Percentiles rank a stretch among this genome's conserved stretches.
Evolutionary conservation across 2,329 filamentous ascomycete genomes (phyloP).

Genomic region (Aspergillus amoenus): DNA sequence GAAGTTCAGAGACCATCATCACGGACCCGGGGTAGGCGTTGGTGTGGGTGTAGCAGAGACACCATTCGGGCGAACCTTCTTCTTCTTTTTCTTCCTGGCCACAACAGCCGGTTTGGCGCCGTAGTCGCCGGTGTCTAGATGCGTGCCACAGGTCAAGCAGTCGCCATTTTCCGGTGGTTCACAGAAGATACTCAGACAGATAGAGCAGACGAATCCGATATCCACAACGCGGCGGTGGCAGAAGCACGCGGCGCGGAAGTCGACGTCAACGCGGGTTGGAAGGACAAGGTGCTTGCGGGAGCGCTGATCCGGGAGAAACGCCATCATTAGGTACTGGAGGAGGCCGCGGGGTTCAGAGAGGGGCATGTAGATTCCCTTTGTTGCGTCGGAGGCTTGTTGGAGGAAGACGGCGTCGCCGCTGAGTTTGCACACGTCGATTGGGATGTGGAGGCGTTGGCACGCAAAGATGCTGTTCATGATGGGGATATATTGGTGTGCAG

Average conservation of each 20-base stretch:
- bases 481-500: slow-evolving; percentile 88
- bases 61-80: slow-evolving; percentile 58
- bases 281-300: slow-evolving; percentile 67
- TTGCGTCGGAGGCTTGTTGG: slow-evolving; percentile 82
- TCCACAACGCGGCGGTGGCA: slow-evolving; percentile 91
- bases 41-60: slow-evolving; percentile 56
- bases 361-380: slow-evolving; percentile 68
- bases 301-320: slow-evolving; percentile 73
- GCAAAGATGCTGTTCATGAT: slow-evolving; percentile 99
- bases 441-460: slow-evolving; percentile 80
- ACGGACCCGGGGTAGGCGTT: slow-evolving; percentile 43
- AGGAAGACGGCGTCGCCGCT: slow-evolving; percentile 85
- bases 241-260: slow-evolving; percentile 98
- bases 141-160: slow-evolving; percentile 81
- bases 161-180: slow-evolving; percentile 61
- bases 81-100: slow-evolving; percentile 71
- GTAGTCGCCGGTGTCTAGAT: slow-evolving; percentile 72
- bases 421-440: slow-evolving; percentile 88
- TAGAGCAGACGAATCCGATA: slow-evolving; percentile 91
- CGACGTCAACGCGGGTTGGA: slow-evolving; percentile 81
- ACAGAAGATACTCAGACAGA: slow-evolving; percentile 94
- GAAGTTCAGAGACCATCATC: slow-evolving; percentile 10
- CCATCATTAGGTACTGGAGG: slow-evolving; percentile 92
- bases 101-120: slow-evolving; percentile 75
- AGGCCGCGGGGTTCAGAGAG: slow-evolving; percentile 67